Conservation (phyloP, 1,284 basidiomycete species). For the Leccinum subrobustum region DNA sequence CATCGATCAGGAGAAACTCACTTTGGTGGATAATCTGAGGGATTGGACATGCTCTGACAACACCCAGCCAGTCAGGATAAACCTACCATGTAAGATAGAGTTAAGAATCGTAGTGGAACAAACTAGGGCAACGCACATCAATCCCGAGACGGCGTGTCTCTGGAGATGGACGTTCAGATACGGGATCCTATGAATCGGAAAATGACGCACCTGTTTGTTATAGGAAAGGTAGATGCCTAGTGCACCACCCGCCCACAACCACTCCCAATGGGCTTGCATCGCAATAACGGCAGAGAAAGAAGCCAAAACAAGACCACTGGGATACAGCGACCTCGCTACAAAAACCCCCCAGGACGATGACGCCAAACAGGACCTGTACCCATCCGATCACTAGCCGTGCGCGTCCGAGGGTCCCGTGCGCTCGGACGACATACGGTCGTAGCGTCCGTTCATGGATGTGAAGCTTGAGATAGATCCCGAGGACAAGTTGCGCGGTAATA, state of each 20-base stretch:
- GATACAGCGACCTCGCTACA: too few species aligned
- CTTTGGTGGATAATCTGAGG: conserved; percentile 81
- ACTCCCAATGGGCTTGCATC: conserved; percentile 40
- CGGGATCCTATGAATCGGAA: background rate
- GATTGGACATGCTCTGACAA: conserved; percentile 91
- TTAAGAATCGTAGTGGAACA: background rate
- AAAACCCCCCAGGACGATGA: too few species aligned
- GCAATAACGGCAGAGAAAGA: background rate
- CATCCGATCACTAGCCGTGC: conserved; percentile 85
- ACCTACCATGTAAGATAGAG: conserved; percentile 41
- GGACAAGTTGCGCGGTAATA: conserved; percentile 64
- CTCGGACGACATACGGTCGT: conserved; percentile 70
- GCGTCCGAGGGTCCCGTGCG: conserved; percentile 84
- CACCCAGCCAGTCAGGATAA: conserved; percentile 91
- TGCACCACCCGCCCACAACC: conserved; percentile 87
- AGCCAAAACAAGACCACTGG: conserved; percentile 45
- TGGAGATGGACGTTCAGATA: background rate
- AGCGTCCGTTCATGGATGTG: conserved; percentile 84
- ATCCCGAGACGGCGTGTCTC: conserved; percentile 79
- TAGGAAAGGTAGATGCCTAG: conserved; percentile 86
- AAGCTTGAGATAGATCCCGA: conserved; percentile 91
- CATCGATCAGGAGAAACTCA: conserved; percentile 26
- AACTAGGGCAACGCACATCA: conserved; percentile 61
- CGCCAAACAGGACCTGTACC: too few species aligned
- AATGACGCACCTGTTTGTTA: conserved; percentile 61